A percentile compares a stretch with the other conserved stretches of the same genome.
Evolutionary conservation across 441 rosid species (phyloP).

Genomic region (Omphalea diandra): DNA sequence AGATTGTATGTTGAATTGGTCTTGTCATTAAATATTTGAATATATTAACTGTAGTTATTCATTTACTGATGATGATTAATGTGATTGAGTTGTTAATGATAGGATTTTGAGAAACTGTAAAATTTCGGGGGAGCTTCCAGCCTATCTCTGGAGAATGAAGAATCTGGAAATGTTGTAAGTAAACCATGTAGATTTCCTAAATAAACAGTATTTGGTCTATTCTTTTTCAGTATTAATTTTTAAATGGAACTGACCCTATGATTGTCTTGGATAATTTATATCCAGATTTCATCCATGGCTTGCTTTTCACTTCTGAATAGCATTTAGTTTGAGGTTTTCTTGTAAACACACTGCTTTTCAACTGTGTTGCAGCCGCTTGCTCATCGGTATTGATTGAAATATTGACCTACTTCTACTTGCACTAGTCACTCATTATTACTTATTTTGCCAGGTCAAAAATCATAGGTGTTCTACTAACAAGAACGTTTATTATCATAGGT

Average conservation of each 20-base stretch:
- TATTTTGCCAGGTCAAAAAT: not conserved
- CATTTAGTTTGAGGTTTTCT: not conserved
- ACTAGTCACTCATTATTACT: not conserved
- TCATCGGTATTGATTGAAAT: not conserved
- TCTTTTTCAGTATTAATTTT: not conserved
- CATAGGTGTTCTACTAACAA: not conserved
- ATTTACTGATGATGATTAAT: slow-evolving; percentile 8
- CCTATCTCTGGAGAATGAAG: slow-evolving; percentile 40
- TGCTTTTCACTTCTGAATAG: not conserved
- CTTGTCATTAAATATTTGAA: slow-evolving; percentile 16
- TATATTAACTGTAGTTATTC: not conserved
- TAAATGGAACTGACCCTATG: not conserved
- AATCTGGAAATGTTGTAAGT: slow-evolving; percentile 55
- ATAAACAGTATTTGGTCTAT: not conserved
- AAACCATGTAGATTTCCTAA: slow-evolving; percentile 11
- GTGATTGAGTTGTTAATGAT: slow-evolving; percentile 9
- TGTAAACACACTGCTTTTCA: not conserved
- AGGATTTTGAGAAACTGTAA: slow-evolving; percentile 60
- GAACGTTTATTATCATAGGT: too few species aligned
- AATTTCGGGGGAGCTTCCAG: slow-evolving; percentile 48
- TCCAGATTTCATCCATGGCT: too few species aligned
- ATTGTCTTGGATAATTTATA: not conserved
- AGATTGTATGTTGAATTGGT: slow-evolving; percentile 45
- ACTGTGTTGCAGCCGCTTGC: not conserved
- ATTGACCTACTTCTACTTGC: not conserved